phyloP scores from a whole-genome alignment of 1,284 basidiomycete genomes.

The Rugosomyces carneus region DNA sequence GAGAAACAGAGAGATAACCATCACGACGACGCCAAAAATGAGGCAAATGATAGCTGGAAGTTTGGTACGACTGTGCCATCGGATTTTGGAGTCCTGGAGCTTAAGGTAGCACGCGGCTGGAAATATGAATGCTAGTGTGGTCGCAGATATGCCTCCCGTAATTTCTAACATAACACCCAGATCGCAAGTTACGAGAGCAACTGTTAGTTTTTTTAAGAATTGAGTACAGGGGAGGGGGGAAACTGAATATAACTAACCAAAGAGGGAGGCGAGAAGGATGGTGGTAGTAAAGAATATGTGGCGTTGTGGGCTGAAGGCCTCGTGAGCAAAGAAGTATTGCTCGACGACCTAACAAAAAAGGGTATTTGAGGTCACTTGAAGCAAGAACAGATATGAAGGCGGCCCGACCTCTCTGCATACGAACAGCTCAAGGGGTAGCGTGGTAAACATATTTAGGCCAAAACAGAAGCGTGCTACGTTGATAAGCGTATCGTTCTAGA shows the following conservation, averaged over 20 bases:
- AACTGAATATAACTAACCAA: slow-evolving; percentile 46
- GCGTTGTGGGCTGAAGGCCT: slow-evolving; percentile 72
- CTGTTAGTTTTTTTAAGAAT: slow-evolving; percentile 32
- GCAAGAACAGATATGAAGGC: neutral
- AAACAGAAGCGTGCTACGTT: slow-evolving; percentile 95
- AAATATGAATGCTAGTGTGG: slow-evolving; percentile 92
- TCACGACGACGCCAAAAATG: slow-evolving; percentile 73
- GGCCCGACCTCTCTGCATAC: slow-evolving; percentile 81
- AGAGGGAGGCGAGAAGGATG: slow-evolving; percentile 80
- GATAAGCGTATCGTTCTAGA: slow-evolving; percentile 74
- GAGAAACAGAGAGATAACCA: slow-evolving; percentile 70
- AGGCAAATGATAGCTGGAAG: slow-evolving; percentile 73
- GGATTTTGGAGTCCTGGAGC: slow-evolving; percentile 51
- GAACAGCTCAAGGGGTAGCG: slow-evolving; percentile 87
- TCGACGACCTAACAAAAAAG: slow-evolving; percentile 68
- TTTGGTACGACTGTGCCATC: slow-evolving; percentile 65
- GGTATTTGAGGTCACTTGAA: neutral
- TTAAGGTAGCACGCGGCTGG: slow-evolving; percentile 85
- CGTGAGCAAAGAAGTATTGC: slow-evolving; percentile 87
- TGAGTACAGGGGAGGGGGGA: slow-evolving; percentile 1
- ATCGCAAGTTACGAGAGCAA: slow-evolving; percentile 92
- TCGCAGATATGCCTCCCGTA: slow-evolving; percentile 92
- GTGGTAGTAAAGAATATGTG: slow-evolving; percentile 90
- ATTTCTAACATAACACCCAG: slow-evolving; percentile 97
- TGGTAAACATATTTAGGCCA: slow-evolving; percentile 98